A percentile compares a stretch with the other conserved stretches of the same genome.
Conservation (phyloP, 2,329 filamentous ascomycete genomes). For the Lasiodiplodia hormozganensis region DNA sequence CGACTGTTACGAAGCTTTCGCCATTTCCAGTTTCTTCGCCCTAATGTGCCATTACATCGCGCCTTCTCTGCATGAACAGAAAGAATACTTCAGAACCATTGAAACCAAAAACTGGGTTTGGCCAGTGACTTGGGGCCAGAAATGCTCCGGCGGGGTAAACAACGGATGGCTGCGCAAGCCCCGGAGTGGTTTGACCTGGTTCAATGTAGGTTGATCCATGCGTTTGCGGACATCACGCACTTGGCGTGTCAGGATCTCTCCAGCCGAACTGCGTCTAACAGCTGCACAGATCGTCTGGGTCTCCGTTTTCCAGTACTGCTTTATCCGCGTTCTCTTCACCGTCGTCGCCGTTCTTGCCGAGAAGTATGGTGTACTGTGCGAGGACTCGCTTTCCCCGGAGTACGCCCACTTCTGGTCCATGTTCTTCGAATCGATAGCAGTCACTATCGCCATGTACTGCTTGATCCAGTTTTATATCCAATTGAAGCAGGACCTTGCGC, state of each 20-base stretch:
- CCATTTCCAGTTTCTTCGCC: constrained; percentile 85
- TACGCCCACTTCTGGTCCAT: constrained; percentile 88
- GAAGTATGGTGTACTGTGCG: constrained; percentile 74
- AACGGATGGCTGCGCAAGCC: constrained; percentile 75
- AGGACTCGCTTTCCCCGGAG: constrained; percentile 75
- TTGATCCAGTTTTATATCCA: constrained; percentile 87
- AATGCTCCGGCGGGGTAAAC: constrained; percentile 71
- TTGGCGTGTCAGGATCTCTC: constrained; percentile 2
- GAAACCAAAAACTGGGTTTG: constrained; percentile 75
- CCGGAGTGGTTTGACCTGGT: constrained; percentile 84
- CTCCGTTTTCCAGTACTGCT: constrained; percentile 84
- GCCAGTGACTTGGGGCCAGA: constrained; percentile 74
- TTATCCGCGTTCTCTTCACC: constrained; percentile 80
- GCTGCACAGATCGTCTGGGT: constrained; percentile 71
- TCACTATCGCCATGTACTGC: constrained; percentile 87
- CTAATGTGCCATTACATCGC: constrained; percentile 82
- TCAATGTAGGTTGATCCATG: constrained; percentile 65
- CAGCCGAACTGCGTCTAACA: constrained; percentile 13
- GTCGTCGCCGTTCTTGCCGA: constrained; percentile 78
- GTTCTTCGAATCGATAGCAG: constrained; percentile 72
- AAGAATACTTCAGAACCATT: constrained; percentile 77
- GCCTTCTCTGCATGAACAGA: constrained; percentile 78
- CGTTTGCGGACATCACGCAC: constrained; percentile 1
- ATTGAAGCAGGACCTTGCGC: constrained; percentile 70
- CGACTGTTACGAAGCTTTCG: constrained; percentile 89